Percentiles rank a stretch among this genome's conserved stretches.
Evolutionary conservation across 140 eudicot species (phyloP).

Genomic region (Anethum foeniculum): DNA sequence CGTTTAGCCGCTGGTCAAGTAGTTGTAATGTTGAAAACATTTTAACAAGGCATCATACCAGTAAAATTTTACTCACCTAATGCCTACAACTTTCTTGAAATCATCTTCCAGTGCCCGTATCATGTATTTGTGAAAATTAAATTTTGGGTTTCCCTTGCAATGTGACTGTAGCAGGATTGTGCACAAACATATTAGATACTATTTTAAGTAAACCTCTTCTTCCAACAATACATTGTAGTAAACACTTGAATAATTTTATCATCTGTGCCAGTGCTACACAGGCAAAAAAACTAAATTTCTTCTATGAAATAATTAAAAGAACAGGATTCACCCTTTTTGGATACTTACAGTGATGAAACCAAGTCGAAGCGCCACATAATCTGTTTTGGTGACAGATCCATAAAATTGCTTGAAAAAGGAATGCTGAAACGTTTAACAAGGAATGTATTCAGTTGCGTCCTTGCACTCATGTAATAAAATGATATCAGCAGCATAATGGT

Average conservation of each 20-base stretch:
- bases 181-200: neutral
- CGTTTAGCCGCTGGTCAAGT: conserved; percentile 18
- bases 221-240: neutral
- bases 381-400: conserved; percentile 78
- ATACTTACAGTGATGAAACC: conserved; percentile 77
- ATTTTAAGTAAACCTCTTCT: neutral
- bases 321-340: neutral
- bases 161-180: conserved; percentile 45
- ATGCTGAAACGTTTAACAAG: conserved; percentile 40
- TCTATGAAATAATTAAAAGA: neutral
- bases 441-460: neutral
- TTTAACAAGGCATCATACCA: neutral
- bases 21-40: neutral
- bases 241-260: neutral
- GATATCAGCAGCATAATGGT: too few relatives aligned
- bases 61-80: conserved; percentile 47
- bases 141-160: conserved; percentile 77
- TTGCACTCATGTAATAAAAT: neutral
- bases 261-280: neutral
- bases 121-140: conserved; percentile 95
- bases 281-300: neutral
- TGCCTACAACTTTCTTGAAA: conserved; percentile 81
- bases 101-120: conserved; percentile 89
- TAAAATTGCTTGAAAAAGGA: conserved; percentile 86
- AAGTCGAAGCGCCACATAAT: conserved; percentile 61